Conservation (phyloP, 2,329 filamentous ascomycete genomes). For the Fusarium annulatum region DNA sequence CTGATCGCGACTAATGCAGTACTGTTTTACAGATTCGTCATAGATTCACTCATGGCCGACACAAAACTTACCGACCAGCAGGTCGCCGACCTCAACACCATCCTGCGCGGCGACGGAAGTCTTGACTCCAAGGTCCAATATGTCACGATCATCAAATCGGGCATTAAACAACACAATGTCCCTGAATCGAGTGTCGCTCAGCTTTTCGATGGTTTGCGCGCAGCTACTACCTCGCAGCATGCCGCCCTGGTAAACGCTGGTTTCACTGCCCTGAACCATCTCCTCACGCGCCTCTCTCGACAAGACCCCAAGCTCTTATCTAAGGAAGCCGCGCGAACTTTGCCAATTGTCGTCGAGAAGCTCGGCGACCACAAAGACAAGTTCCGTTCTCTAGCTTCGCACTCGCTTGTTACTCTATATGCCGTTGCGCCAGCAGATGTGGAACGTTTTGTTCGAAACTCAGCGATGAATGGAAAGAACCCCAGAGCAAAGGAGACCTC, state of each 20-base stretch:
- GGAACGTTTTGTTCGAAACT: conserved; percentile 82
- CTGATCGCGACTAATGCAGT: conserved; percentile 18
- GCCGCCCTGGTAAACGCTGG: conserved; percentile 82
- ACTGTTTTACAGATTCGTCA: conserved; percentile 32
- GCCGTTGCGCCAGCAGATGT: conserved; percentile 76
- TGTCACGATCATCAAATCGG: conserved; percentile 81
- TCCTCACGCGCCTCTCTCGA: conserved; percentile 85
- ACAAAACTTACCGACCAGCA: conserved; percentile 67
- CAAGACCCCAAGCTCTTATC: conserved; percentile 82
- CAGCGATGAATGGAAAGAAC: conserved; percentile 83
- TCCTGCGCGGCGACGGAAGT: conserved; percentile 70
- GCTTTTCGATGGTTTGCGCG: conserved; percentile 84
- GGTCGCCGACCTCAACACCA: conserved; percentile 63
- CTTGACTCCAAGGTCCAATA: conserved; percentile 77
- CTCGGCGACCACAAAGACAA: conserved; percentile 91
- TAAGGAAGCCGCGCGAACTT: conserved; percentile 76
- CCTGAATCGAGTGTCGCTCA: conserved; percentile 76
- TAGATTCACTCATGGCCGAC: conserved; percentile 59
- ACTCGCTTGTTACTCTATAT: conserved; percentile 83
- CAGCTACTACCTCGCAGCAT: conserved; percentile 80
- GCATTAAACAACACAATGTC: conserved; percentile 93
- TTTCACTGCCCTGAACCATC: conserved; percentile 87
- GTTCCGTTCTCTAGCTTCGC: conserved; percentile 77
- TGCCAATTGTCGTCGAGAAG: conserved; percentile 83
- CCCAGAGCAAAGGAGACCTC: conserved; percentile 84